Evolutionary conservation across 2,329 filamentous ascomycete genomes (phyloP).

Genomic region (Samsoniella hepiali): DNA sequence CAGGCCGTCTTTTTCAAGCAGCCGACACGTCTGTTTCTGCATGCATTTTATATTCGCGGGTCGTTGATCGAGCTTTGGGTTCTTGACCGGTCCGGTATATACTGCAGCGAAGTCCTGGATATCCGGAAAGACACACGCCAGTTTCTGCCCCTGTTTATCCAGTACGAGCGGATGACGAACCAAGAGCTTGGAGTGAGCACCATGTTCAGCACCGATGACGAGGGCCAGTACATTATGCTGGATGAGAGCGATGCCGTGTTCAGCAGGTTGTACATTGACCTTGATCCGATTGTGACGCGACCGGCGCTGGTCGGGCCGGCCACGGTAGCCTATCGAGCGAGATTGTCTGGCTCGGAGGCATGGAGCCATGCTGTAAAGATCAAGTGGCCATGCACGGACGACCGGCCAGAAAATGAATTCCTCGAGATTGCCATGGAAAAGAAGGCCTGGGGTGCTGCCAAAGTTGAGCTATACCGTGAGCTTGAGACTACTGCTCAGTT

Average conservation of each 20-base stretch:
- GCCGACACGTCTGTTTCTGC: conserved; percentile 6
- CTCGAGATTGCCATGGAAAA: not conserved
- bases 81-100: not conserved
- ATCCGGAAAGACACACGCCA: not conserved
- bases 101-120: not conserved
- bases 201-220: not conserved
- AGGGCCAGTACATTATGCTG: not conserved
- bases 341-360: not conserved
- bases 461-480: not conserved
- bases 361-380: conserved; percentile 12
- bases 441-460: not conserved
- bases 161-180: not conserved
- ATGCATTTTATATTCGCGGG: not conserved
- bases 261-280: not conserved
- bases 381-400: not conserved
- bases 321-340: not conserved
- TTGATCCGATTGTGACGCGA: not conserved
- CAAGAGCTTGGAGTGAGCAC: not conserved
- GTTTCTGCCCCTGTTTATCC: not conserved
- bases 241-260: not conserved
- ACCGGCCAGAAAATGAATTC: not conserved
- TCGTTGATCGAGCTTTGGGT: not conserved
- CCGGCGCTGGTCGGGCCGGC: not conserved
- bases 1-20: not conserved
- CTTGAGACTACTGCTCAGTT: not conserved